Base-by-base conservation (phyloP, 23 red algal genomes). In the Gracilaria vermiculophylla region DNA sequence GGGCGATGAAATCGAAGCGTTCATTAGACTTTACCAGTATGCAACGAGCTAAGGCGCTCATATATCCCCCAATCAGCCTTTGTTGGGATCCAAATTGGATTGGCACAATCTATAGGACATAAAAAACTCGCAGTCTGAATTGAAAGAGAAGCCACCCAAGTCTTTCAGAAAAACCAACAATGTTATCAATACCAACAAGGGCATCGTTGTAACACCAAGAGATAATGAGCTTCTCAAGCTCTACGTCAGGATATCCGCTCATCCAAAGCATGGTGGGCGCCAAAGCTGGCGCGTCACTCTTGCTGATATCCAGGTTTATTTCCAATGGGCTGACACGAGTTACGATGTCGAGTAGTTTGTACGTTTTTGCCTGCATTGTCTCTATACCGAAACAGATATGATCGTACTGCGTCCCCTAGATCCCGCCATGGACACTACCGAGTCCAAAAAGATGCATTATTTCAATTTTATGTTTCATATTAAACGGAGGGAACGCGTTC, bases 331-430 rank as follows among this genome's bases (percentile, higher is more conserved):
- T 17, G 23, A 19, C 19, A 35, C 62, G 27, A 20, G 24, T 8
- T 28, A 40, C 1, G 31, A 77, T 65, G 33, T 88, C 20, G 29
- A 76, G 2, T 31, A 12, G 0, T 88, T 88, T 32, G 67, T 76
- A 21, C 10, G 58, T 37, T 36, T 48, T 40, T 88, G 69, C 47
- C 32, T 88, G 3, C 57, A 88, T 20, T 77, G 69, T 41, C 47
- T 88, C 24, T 76, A 44, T 13, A 88, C 84, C 42, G 21, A 62
- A 8, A 20, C 23, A 34, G 55, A 48, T 8, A 47, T 65, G 53
- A 45, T 29, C 19, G 41, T 88, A 0, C 67, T 69, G 25, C 84
- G 84, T 41, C 84, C 69, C 23, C 61, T 77, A 19, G 69, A 69
- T 47, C 69, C 27, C 11, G 21, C 84, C 27, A 15, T 88, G 11